Base-by-base conservation (phyloP, 257 asterid genomes). In the Apocynum venetum region DNA sequence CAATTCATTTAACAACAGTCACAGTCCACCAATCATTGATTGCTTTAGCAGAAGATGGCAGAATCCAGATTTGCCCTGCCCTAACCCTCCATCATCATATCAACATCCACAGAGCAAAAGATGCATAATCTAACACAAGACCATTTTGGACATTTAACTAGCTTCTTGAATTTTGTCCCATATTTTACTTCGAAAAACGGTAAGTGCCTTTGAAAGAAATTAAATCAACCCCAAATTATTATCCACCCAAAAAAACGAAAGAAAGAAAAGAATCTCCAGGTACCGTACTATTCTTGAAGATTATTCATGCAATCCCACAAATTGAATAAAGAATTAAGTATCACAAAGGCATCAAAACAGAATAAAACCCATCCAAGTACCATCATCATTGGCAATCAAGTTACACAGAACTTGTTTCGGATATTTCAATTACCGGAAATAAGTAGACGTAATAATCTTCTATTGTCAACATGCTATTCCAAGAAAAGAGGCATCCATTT, bases 401-500 rank as follows among this genome's bases (percentile, higher is more conserved):
- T n/a, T n/a, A n/a, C n/a, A n/a, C n/a, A 8, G 6, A 46, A 46
- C 3, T 35, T 73, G 44, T 40, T 6, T 48, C 8, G 48, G 20
- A 52, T 12, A 72, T 40, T 9, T 48, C 40, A n/a, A 57, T 77
- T 75, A 86, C 87, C 80, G 87, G 85, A 78, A 82, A 86, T 53
- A 86, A 74, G 80, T 82, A 75, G 38, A 0, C 52, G 60, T 84
- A 84, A 47, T 84, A 86, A 80, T 86, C 89, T 78, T 78, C 86
- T 66, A 84, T 86, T 47, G 88, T 86, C 78, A 84, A 25, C 89
- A 84, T 82, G 66, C 86, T 82, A 61, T 84, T 84, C 86, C 88
- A 86, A 75, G 88, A 72, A 73, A 86, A 86, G 65, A 86, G 85
- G 80, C 88, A 82, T 2, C 89, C 89, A 76, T 72, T 86, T 20